phyloP scores from a whole-genome alignment of 106 monocot genomes.

The Phalaenopsis equestris region DNA sequence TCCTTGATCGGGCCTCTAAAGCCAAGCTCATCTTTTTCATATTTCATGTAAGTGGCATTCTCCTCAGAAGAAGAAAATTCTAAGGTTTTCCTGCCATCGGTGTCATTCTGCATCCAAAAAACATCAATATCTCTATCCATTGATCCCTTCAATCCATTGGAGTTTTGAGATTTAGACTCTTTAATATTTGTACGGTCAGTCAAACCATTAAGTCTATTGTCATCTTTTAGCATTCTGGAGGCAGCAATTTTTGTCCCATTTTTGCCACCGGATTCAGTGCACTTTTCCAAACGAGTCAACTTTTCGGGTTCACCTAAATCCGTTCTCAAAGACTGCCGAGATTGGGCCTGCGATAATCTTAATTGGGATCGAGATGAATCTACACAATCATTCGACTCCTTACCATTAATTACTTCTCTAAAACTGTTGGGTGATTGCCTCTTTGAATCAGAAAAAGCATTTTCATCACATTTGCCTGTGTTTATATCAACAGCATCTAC shows the following conservation, averaged over 20 bases:
- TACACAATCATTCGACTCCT: constrained; percentile 15
- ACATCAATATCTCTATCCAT: constrained; percentile 26
- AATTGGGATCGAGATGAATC: constrained; percentile 25
- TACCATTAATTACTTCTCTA: constrained; percentile 24
- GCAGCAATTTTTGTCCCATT: constrained; percentile 24
- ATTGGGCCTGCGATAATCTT: constrained; percentile 24
- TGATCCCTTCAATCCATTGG: constrained; percentile 20
- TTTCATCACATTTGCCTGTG: constrained; percentile 23
- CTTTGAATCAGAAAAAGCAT: constrained; percentile 24
- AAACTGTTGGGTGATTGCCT: constrained; percentile 23
- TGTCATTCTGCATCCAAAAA: constrained; percentile 17
- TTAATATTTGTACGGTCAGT: constrained; percentile 21
- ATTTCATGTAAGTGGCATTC: constrained; percentile 56
- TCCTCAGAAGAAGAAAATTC: constrained; percentile 57
- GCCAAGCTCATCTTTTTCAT: constrained; percentile 68
- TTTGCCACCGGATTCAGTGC: constrained; percentile 20
- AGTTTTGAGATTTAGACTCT: constrained; percentile 32
- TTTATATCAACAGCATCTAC: constrained; percentile 11
- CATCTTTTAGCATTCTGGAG: constrained; percentile 14
- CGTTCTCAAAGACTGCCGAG: constrained; percentile 24
- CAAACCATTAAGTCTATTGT: constrained; percentile 31
- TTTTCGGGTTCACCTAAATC: constrained; percentile 30
- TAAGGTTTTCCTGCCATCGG: constrained; percentile 24
- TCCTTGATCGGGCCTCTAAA: constrained; percentile 74
- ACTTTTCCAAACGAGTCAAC: constrained; percentile 25